Evolutionary conservation across 495 filamentous ascomycete species (phyloP), one percentile per base, ranked within the genome.

Genomic region (Cercophora newfieldiana): DNA sequence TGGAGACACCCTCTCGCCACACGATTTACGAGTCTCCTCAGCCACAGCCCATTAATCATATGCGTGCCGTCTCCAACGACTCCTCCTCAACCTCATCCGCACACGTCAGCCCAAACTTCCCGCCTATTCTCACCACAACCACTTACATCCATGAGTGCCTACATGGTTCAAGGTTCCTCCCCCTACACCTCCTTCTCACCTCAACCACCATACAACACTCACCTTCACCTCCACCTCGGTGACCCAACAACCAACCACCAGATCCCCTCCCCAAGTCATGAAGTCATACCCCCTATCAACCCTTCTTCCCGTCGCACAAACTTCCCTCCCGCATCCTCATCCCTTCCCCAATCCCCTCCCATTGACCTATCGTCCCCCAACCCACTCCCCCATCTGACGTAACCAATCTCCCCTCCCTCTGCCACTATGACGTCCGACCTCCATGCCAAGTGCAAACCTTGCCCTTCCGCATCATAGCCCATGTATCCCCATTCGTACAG

Each of bases 361-460:
- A 26, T 53, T 26, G 21, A 2, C 50, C 2, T 53, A 53, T 26
- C 50, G 10, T 53, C 6, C 50, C 24, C 7, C n/a, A 29, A 56
- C 37, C 7, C 16, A 63, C 7, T 22, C 26, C 60, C 37, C 16
- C 25, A 50, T 25, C 18, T 63, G 18, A n/a, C 25, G 21, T 53
- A 53, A 50, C 60, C 26, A 1, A 22, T 21, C 4, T 63, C 19
- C 48, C 60, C 28, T 16, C 47, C 29, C 50, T 28, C 18, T 22
- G 54, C 54, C 54, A 57, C 54, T 26, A 57, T 57, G 54, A 57
- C 54, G 54, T 57, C 28, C 54, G 6, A 30, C 2, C 37, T 12
- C 37, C n/a, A n/a, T n/a, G n/a, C n/a, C n/a, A n/a, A n/a, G n/a
- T n/a, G n/a, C n/a, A n/a, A n/a, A n/a, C n/a, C n/a, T n/a, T n/a